phyloP scores from a whole-genome alignment of 2,329 filamentous ascomycete species.

The Neofusicoccum umdonicola region DNA sequence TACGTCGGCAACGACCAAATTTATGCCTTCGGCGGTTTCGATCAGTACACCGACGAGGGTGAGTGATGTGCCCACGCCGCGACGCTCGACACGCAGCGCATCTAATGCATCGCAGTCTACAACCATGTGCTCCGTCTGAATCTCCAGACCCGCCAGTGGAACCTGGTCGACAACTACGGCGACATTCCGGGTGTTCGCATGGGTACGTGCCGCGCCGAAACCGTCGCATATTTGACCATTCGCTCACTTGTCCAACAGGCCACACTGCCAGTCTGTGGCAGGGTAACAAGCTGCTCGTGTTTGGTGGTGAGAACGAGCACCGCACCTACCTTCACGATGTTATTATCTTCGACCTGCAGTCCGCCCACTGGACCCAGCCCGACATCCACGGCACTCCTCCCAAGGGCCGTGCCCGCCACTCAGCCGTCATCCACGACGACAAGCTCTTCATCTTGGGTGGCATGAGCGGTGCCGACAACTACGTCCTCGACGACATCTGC shows the following conservation, averaged over 20 bases:
- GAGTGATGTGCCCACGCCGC: slow-evolving; percentile 6
- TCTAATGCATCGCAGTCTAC: slow-evolving; percentile 60
- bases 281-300: slow-evolving; percentile 92
- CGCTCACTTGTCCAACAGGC: slow-evolving; percentile 50
- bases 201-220: slow-evolving; percentile 57
- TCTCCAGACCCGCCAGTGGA: slow-evolving; percentile 86
- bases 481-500: slow-evolving; percentile 92
- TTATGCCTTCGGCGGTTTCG: slow-evolving; percentile 96
- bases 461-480: slow-evolving; percentile 89
- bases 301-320: slow-evolving; percentile 97
- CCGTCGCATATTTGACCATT: neutral
- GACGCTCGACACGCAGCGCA: slow-evolving; percentile 3
- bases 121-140: slow-evolving; percentile 94
- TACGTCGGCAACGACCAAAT: slow-evolving; percentile 97
- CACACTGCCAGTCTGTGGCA: slow-evolving; percentile 94
- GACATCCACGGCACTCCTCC: slow-evolving; percentile 80
- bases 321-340: slow-evolving; percentile 92
- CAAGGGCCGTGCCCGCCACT: slow-evolving; percentile 87
- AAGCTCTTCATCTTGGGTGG: slow-evolving; percentile 94
- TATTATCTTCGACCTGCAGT: slow-evolving; percentile 92
- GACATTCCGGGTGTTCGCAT: slow-evolving; percentile 96
- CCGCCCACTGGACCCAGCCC: slow-evolving; percentile 92
- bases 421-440: slow-evolving; percentile 91
- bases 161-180: slow-evolving; percentile 94
- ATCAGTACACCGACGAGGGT: slow-evolving; percentile 96